These are phyloP conservation scores for Heterobasidion annosum DNA, from an alignment of 1,284 basidiomycete genomes.

Conservation along the genomic window DNA sequence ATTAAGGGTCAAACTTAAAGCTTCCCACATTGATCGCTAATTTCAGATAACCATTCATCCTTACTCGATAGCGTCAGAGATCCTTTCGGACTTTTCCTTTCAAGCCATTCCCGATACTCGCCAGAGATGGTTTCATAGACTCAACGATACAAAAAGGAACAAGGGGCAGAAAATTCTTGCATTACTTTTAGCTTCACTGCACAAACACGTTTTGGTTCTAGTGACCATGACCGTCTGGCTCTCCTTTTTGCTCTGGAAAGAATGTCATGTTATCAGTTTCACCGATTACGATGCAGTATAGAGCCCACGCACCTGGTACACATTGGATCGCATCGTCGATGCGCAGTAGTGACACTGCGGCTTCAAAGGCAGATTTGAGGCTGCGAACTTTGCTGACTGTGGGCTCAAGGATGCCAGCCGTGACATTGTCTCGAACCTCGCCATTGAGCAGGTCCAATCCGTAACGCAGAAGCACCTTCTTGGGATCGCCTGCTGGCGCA, in stretches of 20 bases:
- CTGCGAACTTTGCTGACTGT: conserved; percentile 96
- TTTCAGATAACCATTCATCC: no score
- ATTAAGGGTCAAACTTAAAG: no score
- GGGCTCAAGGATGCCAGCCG: conserved; percentile 92
- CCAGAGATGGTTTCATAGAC: no score
- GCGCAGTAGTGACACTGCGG: conserved; percentile 88
- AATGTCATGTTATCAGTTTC: conserved; percentile 9
- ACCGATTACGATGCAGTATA: neutral
- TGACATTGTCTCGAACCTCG: conserved; percentile 90
- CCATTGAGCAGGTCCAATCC: conserved; percentile 94
- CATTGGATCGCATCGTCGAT: conserved; percentile 94
- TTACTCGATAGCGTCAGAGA: no score
- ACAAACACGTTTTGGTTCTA: conserved; percentile 15
- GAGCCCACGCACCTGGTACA: conserved; percentile 57
- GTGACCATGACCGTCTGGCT: conserved; percentile 58
- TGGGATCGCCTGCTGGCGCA: conserved; percentile 86
- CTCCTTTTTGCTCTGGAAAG: conserved; percentile 54
- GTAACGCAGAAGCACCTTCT: conserved; percentile 90
- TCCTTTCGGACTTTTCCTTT: no score
- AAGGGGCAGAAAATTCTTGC: neutral
- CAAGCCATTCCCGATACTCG: no score
- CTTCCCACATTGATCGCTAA: no score
- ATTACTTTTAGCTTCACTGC: neutral
- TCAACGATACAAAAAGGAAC: no score
- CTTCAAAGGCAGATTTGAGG: conserved; percentile 94